These are phyloP conservation scores for Podospora anserina DNA, from an alignment of 495 filamentous ascomycete species.

Conservation along the genomic window DNA sequence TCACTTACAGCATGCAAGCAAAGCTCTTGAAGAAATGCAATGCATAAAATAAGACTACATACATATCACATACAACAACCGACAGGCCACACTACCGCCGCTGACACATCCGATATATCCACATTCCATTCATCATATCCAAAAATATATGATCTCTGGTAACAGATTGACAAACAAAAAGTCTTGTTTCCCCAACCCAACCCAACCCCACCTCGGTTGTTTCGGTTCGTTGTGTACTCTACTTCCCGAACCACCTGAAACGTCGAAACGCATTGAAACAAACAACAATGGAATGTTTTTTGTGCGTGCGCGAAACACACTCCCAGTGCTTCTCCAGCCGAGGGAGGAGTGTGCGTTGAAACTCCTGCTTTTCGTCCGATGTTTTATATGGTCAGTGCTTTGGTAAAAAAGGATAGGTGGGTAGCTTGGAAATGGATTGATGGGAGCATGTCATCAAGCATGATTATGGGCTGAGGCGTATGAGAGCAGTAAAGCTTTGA, in stretches of 20 bases:
- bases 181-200: neutral
- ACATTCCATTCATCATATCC: neutral
- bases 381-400: neutral
- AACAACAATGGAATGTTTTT: neutral
- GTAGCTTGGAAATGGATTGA: no score
- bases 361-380: neutral
- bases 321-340: neutral
- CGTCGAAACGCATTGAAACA: neutral
- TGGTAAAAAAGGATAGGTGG: no score
- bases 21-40: neutral
- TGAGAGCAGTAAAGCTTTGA: no score
- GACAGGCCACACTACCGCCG: neutral
- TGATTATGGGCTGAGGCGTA: no score
- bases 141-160: constrained; percentile 9
- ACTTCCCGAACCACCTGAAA: neutral
- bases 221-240: neutral
- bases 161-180: neutral
- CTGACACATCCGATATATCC: neutral
- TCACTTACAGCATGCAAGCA: neutral
- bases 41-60: neutral
- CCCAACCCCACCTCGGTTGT: neutral
- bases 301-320: neutral
- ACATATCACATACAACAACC: neutral
- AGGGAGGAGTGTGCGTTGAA: neutral
- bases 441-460: no score